Base-by-base conservation (phyloP, 116 monocot species). In the Iris pallida region DNA sequence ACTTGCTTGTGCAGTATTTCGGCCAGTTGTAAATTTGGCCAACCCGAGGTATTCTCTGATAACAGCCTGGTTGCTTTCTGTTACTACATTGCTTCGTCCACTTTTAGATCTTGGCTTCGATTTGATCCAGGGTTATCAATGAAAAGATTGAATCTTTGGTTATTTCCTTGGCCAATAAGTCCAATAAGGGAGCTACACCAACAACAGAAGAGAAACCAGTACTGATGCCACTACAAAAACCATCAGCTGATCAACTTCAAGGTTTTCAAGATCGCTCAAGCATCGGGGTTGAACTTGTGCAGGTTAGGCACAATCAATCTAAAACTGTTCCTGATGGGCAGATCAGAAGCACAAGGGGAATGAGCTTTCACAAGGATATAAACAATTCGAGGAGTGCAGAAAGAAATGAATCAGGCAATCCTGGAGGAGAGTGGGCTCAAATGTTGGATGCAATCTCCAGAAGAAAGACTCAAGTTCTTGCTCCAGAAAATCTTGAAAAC, bases 401-500 rank as follows among this genome's bases (percentile, higher is more conserved):
- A 42, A 57, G 57, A 19, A 74, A 46, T 65, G 76, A 4, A 43
- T 16, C 73, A 54, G 13, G 42, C 55, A 48, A 48, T 70, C 71
- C 78, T 67, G 73, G 80, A 61, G 69, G 82, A 49, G 82, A 92
- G 48, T 89, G 92, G 89, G 82, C 70, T 47, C 69, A 82, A 6
- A 71, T 64, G 48, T 66, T 87, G 75, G 93, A 93, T 70, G 66
- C 76, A 47, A 78, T 90, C 53, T 83, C 86, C 18, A 64, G 49
- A 67, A 81, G 81, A 72, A 97, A 92, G 61, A 76, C 59, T 30
- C 79, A 83, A 82, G 83, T 78, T 73, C 79, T 97, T 63, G 87
- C 80, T 58, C 97, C 93, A 42, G 97, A 97, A 57, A 78, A 97
- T 83, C 75, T 97, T 77, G 97, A 97, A 56, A 92, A 87, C 65